These are phyloP conservation scores for Pedinophyceae sp. DNA, from an alignment of 139 green algal genomes.

Conservation along the genomic window DNA sequence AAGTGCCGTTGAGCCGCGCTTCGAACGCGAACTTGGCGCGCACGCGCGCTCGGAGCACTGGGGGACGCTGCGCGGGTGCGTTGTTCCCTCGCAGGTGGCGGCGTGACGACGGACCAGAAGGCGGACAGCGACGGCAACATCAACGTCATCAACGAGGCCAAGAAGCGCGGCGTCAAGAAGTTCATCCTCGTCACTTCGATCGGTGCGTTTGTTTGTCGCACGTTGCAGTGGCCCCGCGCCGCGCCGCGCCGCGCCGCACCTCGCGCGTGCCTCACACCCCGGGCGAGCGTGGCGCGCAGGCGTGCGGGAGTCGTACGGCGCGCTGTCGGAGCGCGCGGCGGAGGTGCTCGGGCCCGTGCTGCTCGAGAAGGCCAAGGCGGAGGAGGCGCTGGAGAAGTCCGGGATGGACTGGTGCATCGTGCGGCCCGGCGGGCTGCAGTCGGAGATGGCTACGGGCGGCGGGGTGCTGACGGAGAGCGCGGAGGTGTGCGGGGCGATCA, in stretches of 20 bases:
- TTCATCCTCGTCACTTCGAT: constrained; percentile 96
- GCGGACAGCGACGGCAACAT: constrained; percentile 85
- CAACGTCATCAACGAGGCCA: constrained; percentile 85
- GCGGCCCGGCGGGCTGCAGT: constrained; percentile 79
- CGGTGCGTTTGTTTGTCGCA: constrained; percentile 74
- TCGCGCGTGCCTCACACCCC: background rate
- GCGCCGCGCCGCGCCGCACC: constrained; percentile 1
- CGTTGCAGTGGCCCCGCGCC: constrained; percentile 55
- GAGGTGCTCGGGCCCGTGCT: constrained; percentile 72
- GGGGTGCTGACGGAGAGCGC: constrained; percentile 74
- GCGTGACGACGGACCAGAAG: constrained; percentile 45
- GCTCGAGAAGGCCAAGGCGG: constrained; percentile 91
- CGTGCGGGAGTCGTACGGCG: constrained; percentile 1
- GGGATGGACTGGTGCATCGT: constrained; percentile 80
- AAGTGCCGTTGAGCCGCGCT: no score
- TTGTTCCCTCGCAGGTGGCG: no score
- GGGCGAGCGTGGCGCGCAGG: background rate
- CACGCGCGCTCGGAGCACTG: no score
- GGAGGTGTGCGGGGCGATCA: constrained; percentile 63
- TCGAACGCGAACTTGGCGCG: no score
- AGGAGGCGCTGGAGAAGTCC: constrained; percentile 45
- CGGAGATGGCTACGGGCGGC: constrained; percentile 54
- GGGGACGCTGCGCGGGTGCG: no score
- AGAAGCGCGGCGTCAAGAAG: constrained; percentile 72
- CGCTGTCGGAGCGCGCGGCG: background rate